These are phyloP conservation scores for Przewalskia tangutica DNA, from an alignment of 257 asterid genomes.

Conservation along the genomic window DNA sequence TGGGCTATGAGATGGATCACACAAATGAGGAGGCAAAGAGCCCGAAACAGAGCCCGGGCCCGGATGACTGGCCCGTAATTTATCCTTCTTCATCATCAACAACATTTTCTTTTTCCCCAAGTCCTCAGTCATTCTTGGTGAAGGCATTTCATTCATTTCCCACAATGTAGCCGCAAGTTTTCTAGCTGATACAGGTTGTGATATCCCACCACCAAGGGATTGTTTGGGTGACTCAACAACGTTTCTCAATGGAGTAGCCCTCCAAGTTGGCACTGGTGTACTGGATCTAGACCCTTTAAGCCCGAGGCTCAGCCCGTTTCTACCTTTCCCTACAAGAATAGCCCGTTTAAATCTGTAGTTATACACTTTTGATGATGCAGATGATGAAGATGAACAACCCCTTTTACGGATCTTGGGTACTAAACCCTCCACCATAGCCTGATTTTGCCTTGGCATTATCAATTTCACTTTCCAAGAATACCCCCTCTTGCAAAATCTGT, in stretches of 20 bases:
- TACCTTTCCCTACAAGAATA: conserved; percentile 68
- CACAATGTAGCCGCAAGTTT: conserved; percentile 84
- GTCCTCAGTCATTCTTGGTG: conserved; percentile 47
- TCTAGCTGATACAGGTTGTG: conserved; percentile 81
- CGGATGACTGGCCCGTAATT: conserved; percentile 22
- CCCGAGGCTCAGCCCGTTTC: conserved; percentile 30
- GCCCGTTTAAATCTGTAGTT: conserved; percentile 64
- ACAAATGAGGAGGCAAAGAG: conserved; percentile 55
- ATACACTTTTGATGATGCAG: conserved; percentile 44
- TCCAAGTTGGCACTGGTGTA: conserved; percentile 90
- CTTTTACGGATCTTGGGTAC: conserved; percentile 81
- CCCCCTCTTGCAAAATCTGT: neutral
- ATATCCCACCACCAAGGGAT: conserved; percentile 45
- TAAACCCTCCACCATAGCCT: conserved; percentile 41
- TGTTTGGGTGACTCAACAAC: conserved; percentile 49
- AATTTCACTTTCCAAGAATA: neutral
- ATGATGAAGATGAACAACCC: conserved; percentile 63
- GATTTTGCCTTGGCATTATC: conserved; percentile 39
- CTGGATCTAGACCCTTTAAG: conserved; percentile 69
- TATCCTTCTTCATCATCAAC: conserved; percentile 33
- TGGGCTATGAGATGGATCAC: conserved; percentile 85
- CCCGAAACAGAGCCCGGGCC: conserved; percentile 33
- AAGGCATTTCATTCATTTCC: conserved; percentile 83
- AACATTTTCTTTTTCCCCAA: conserved; percentile 24
- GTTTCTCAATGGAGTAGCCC: conserved; percentile 42